Evolutionary conservation across 345 rosid species (phyloP).

Genomic region (Boechera stricta): DNA sequence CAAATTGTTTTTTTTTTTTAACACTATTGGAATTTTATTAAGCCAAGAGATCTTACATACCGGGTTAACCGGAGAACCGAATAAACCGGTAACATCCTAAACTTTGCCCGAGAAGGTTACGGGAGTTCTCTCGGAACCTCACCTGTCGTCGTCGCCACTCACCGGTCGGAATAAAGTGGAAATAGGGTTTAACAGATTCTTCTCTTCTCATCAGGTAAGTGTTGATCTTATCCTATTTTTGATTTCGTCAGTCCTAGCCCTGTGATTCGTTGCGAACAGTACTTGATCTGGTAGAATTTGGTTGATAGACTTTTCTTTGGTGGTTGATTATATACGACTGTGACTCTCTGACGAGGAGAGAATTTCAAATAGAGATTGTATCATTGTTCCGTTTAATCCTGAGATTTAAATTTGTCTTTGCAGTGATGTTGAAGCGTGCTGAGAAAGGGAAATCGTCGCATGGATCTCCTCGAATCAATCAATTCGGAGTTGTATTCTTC

Average conservation of each 20-base stretch:
- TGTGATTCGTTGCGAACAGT: not conserved
- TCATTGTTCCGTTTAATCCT: not conserved
- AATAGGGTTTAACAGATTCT: not conserved
- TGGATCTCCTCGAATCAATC: conserved; percentile 48
- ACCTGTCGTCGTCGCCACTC: not conserved
- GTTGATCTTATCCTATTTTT: not conserved
- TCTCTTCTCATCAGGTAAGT: conserved; percentile 24
- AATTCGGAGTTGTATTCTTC: conserved; percentile 46
- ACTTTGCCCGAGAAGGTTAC: too few relatives aligned
- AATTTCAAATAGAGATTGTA: not conserved
- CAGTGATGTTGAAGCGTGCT: conserved; percentile 72
- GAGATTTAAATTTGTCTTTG: not conserved
- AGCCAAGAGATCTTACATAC: too few relatives aligned
- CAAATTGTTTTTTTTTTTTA: too few relatives aligned
- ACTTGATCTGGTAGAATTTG: conserved; percentile 8
- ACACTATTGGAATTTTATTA: too few relatives aligned
- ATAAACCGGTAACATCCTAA: too few relatives aligned
- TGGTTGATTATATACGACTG: not conserved
- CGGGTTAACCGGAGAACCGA: too few relatives aligned
- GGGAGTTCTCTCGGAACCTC: not conserved
- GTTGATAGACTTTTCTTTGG: not conserved
- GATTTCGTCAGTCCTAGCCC: not conserved
- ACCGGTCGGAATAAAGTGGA: conserved; percentile 2
- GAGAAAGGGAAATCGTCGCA: conserved; percentile 51
- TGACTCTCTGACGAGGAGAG: not conserved